These are phyloP conservation scores for Tephrocybe sp. DNA, from an alignment of 768 basidiomycete genomes.

Conservation along the genomic window DNA sequence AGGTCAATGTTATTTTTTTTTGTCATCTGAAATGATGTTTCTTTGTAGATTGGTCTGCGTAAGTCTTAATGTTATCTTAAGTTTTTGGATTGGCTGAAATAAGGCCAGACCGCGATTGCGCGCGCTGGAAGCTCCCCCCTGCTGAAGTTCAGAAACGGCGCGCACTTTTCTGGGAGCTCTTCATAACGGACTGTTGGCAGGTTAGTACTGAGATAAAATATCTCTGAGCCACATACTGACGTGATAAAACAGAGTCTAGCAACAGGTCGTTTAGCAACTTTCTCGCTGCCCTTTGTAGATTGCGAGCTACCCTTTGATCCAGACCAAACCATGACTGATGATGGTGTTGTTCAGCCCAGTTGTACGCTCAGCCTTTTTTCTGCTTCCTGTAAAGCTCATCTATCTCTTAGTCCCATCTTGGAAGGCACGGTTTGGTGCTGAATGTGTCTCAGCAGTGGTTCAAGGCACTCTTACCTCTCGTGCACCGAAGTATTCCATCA, in stretches of 20 bases:
- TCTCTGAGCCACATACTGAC: neutral
- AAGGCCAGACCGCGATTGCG: conserved; percentile 64
- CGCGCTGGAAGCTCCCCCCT: conserved; percentile 61
- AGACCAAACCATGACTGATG: conserved; percentile 56
- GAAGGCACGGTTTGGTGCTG: conserved; percentile 69
- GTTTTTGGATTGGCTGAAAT: conserved; percentile 3
- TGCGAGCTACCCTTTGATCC: conserved; percentile 67
- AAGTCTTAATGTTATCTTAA: conserved; percentile 25
- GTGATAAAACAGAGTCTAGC: conserved; percentile 52
- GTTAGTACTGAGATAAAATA: conserved; percentile 30
- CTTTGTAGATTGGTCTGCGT: conserved; percentile 65
- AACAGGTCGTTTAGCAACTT: conserved; percentile 67
- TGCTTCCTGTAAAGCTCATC: neutral
- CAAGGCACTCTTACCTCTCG: conserved; percentile 67
- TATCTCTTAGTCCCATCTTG: conserved; percentile 54
- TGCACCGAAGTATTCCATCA: conserved; percentile 60
- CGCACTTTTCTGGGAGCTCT: conserved; percentile 72
- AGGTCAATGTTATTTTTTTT: neutral
- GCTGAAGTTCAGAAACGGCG: conserved; percentile 72
- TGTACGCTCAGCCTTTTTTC: conserved; percentile 42
- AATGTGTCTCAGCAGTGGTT: conserved; percentile 67
- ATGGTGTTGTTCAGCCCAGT: conserved; percentile 56
- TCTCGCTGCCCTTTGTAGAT: conserved; percentile 71
- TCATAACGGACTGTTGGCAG: conserved; percentile 77
- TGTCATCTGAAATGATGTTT: conserved; percentile 7